Evolutionary conservation across 2,329 filamentous ascomycete genomes (phyloP).

Genomic region (Botrytis paeoniae): DNA sequence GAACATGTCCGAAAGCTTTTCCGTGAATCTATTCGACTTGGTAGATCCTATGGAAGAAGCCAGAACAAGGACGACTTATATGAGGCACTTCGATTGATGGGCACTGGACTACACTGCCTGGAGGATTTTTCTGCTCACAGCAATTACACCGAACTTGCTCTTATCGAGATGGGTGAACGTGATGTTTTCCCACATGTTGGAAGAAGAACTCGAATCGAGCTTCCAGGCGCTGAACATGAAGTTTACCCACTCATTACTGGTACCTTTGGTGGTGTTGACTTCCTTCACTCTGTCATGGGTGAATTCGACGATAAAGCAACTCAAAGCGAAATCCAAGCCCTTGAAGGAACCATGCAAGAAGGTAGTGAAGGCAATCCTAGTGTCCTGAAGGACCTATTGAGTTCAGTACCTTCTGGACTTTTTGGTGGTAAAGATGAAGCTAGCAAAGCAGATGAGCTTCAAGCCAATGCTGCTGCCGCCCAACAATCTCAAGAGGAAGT

Average conservation of each 20-base stretch:
- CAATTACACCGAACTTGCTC: slow-evolving; percentile 84
- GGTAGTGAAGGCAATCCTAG: slow-evolving; percentile 65
- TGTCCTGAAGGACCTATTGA: slow-evolving; percentile 73
- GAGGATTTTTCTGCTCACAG: slow-evolving; percentile 93
- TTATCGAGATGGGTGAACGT: slow-evolving; percentile 80
- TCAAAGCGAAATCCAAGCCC: slow-evolving; percentile 84
- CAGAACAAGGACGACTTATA: slow-evolving; percentile 74
- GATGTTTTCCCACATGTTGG: slow-evolving; percentile 88
- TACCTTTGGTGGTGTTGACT: slow-evolving; percentile 93
- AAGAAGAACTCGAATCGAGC: slow-evolving; percentile 63
- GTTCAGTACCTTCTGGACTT: slow-evolving; percentile 77
- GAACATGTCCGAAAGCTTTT: slow-evolving; percentile 73
- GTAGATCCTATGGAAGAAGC: slow-evolving; percentile 64
- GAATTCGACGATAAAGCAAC: slow-evolving; percentile 84
- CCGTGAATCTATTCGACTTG: slow-evolving; percentile 72
- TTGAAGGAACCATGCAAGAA: slow-evolving; percentile 76
- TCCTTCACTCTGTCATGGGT: slow-evolving; percentile 80
- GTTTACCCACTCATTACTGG: slow-evolving; percentile 87
- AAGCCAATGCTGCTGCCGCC: slow-evolving; percentile 69
- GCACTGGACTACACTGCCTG: slow-evolving; percentile 84
- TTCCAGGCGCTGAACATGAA: slow-evolving; percentile 60
- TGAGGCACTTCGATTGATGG: slow-evolving; percentile 81
- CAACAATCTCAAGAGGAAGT: slow-evolving; percentile 73
- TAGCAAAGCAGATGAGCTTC: slow-evolving; percentile 73
- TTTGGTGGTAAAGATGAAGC: slow-evolving; percentile 74